Evolutionary conservation across 2,329 filamentous ascomycete species (phyloP).

Genomic region (Alternaria panax): DNA sequence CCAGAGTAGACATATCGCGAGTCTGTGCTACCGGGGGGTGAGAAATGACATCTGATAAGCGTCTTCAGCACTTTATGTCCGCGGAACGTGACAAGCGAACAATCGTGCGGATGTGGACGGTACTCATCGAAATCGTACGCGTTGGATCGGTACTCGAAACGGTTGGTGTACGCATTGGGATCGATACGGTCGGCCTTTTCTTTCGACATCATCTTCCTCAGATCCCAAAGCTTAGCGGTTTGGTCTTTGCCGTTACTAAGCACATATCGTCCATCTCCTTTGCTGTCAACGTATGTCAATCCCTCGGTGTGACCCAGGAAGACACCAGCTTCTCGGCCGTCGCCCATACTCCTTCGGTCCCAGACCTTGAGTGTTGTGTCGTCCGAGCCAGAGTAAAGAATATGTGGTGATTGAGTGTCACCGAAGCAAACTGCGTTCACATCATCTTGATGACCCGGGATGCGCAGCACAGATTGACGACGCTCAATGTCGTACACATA

Average conservation of each 20-base stretch:
- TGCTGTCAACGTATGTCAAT: slow-evolving; percentile 74
- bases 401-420: slow-evolving; percentile 85
- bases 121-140: slow-evolving; percentile 71
- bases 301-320: slow-evolving; percentile 72
- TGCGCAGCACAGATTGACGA: slow-evolving; percentile 73
- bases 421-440: slow-evolving; percentile 98
- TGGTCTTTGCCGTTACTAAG: slow-evolving; percentile 96
- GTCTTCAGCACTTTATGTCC: slow-evolving; percentile 90
- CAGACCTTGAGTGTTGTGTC: slow-evolving; percentile 95
- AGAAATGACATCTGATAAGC: slow-evolving; percentile 94
- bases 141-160: slow-evolving; percentile 78
- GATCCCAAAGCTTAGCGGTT: slow-evolving; percentile 96
- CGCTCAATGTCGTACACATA: slow-evolving; percentile 93
- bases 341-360: slow-evolving; percentile 78
- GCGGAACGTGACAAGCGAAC: slow-evolving; percentile 90
- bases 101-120: slow-evolving; percentile 81
- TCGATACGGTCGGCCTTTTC: slow-evolving; percentile 66
- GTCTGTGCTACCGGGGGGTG: slow-evolving; percentile 83
- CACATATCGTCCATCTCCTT: slow-evolving; percentile 88
- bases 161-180: slow-evolving; percentile 64
- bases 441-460: slow-evolving; percentile 82
- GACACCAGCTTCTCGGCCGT: slow-evolving; percentile 68
- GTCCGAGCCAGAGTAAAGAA: slow-evolving; percentile 94
- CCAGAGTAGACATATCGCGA: slow-evolving; percentile 93
- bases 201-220: slow-evolving; percentile 85